phyloP scores from a whole-genome alignment of 1,284 basidiomycete genomes.

The Heterobasidion occidentale region DNA sequence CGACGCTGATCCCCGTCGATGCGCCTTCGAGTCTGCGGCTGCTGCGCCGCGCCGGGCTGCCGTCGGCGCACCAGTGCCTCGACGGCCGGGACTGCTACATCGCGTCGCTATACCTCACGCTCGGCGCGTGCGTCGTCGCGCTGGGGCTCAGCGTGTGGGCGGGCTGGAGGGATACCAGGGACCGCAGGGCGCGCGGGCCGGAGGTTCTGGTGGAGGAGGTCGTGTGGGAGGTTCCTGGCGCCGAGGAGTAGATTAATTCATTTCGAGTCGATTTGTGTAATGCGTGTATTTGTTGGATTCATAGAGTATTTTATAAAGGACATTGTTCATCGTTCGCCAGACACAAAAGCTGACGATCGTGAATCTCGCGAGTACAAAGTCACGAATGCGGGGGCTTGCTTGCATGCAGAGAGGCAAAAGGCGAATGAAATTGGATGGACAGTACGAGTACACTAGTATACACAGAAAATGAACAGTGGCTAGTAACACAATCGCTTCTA shows the following conservation, averaged over 20 bases:
- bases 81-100: constrained; percentile 46
- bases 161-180: constrained; percentile 35
- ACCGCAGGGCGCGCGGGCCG: constrained; percentile 14
- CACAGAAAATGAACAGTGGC: too few relatives aligned
- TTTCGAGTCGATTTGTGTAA: background rate
- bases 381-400: too few relatives aligned
- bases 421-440: too few relatives aligned
- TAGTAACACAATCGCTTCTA: too few relatives aligned
- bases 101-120: constrained; percentile 42
- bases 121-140: constrained; percentile 35
- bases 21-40: constrained; percentile 28
- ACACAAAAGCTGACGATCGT: too few relatives aligned
- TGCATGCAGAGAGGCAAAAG: too few relatives aligned
- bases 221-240: constrained; percentile 16
- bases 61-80: constrained; percentile 33
- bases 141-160: constrained; percentile 42
- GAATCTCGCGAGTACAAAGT: too few relatives aligned
- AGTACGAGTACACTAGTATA: too few relatives aligned
- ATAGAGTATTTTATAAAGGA: background rate
- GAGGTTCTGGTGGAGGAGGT: constrained; percentile 11
- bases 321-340: too few relatives aligned
- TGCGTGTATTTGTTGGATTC: background rate
- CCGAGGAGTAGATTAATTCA: background rate
- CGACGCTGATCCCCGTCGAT: constrained; percentile 55
- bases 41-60: constrained; percentile 3